Conservation (phyloP, 306 rosid genomes). For the Pyrus bretschneideri region DNA sequence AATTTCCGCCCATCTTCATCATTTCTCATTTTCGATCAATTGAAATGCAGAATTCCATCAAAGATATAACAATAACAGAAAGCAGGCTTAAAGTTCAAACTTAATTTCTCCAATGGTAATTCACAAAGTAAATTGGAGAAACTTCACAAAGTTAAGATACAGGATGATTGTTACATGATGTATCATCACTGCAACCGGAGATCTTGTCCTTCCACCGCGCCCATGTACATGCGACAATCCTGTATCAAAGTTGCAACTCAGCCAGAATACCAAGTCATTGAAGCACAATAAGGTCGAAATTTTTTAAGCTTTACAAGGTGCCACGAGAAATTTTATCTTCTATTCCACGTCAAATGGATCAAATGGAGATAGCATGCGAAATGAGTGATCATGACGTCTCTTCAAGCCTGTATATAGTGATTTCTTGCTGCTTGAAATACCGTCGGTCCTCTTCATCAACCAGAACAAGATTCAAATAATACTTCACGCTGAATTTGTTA, state of each 20-base stretch:
- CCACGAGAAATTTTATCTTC: conserved; percentile 23
- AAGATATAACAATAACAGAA: not conserved
- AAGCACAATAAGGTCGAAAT: conserved; percentile 22
- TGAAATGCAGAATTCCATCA: not conserved
- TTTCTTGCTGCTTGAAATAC: conserved; percentile 97
- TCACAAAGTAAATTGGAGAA: not conserved
- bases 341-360: conserved; percentile 15
- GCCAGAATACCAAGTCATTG: conserved; percentile 20
- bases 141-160: not conserved
- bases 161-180: conserved; percentile 5
- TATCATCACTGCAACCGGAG: conserved; percentile 2
- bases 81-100: conserved; percentile 7
- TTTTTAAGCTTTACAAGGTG: conserved; percentile 32
- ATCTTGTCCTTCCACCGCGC: conserved; percentile 17
- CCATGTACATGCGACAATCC: conserved; percentile 31
- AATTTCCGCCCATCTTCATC: not conserved
- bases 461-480: conserved; percentile 89
- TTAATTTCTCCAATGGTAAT: conserved; percentile 21
- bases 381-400: conserved; percentile 49
- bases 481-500: conserved; percentile 96
- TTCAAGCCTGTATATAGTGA: conserved; percentile 87
- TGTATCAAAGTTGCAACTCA: conserved; percentile 23
- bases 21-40: not conserved
- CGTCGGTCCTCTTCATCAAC: conserved; percentile 98
- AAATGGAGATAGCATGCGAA: conserved; percentile 8